Evolutionary conservation across 306 rosid species (phyloP), one percentile per base, ranked within the genome.

Genomic region (Rosa rugosa): DNA sequence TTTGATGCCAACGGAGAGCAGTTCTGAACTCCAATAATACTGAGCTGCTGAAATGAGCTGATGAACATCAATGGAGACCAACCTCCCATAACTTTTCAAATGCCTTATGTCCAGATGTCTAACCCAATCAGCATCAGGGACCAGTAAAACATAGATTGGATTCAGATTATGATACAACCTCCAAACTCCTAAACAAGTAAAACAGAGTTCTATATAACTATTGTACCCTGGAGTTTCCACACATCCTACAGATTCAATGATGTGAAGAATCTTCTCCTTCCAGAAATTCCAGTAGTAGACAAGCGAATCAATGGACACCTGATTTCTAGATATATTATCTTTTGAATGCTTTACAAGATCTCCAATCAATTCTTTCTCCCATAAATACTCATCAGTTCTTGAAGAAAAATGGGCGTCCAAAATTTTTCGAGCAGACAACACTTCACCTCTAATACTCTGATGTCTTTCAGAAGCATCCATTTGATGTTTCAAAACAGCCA

Each of bases 231-330:
- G 79, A 8, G 63, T 79, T 67, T 79, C 87, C 44, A 82, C 67
- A 79, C 75, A 62, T 73, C 77, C 56, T 22, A 87, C 89, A 68
- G 57, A 83, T 42, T 88, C 84, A 41, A 87, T 22, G 42, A 91
- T 66, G 11, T 25, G 67, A 18, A 63, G 67, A 51, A 90, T 80
- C 38, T 81, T 83, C 44, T 86, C 89, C 83, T 83, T 93, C 94
- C 97, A 93, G 63, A 85, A 75, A 40, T 82, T 80, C 98, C 97
- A 93, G 83, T 86, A 89, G 87, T 82, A 83, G 71, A 86, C 83
- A 50, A 91, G 62, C 2, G 97, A 83, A 47, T 87, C 92, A 34
- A 82, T 65, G 11, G 98, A 91, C 27, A 83, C 77, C 78, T 72
- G 85, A 63, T 84, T 81, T 50, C 46, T 45, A 5, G 81, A 80